Base-by-base conservation (phyloP, 148 eudicot genomes). In the Selenicereus undatus region DNA sequence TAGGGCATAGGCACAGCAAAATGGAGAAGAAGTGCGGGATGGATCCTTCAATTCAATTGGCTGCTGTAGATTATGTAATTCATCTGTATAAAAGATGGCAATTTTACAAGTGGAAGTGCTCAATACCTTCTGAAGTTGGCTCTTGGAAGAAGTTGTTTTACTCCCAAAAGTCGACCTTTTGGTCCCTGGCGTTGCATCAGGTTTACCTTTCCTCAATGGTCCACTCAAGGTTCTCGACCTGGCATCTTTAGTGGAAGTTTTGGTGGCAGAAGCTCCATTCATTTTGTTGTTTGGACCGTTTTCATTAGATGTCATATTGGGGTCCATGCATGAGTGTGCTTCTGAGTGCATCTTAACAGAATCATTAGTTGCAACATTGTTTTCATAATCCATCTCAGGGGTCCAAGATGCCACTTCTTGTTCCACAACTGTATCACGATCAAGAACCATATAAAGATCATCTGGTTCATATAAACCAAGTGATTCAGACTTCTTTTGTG, bases 381-480 rank as follows among this genome's bases (percentile, higher is more conserved):
- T 86, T 81, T 73, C 90, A 75, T 73, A 87, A 80, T 92, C 94
- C 82, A 94, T 88, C 82, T 88, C 93, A 60, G 90, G 92, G 48
- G 74, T 89, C 94, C 97, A 90, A 71, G 93, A 83, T 21, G 87
- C 75, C 36, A 65, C 84, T 27, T 82, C 73, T 69, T 86, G 90
- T 78, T 92, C 86, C 51, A 79, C 80, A 5, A 51, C 86, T 20
- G 88, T 81, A 83, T 90, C 88, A 39, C 90, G 89, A 68, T 90
- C 92, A 75, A 87, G 91, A 69, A 91, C 89, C 98, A 94, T 89
- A 65, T 78, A 88, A 22, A 91, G 85, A 54, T 91, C 98, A 78
- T 88, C 89, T 64, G 97, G 97, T 81, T 94, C 97, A 86, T 52
- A 75, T 66, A 78, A 79, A 43, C 78, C 75, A 65, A 66, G 14